Conservation (phyloP, 2,329 filamentous ascomycete genomes). For the Ambrosiella xylebori region DNA sequence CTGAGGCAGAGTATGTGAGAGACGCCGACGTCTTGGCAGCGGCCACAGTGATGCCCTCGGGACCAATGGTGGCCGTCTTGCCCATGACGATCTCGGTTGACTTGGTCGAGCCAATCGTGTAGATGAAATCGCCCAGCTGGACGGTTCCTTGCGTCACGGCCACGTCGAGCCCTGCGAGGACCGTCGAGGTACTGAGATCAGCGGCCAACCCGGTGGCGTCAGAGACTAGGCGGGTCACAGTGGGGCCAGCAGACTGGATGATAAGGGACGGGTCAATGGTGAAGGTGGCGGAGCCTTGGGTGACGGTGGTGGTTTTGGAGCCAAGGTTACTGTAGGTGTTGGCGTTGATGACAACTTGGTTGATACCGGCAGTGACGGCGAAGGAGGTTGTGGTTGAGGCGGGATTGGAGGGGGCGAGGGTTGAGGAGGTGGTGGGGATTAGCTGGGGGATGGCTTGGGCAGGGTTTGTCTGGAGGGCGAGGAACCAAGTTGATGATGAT, state of each 20-base stretch:
- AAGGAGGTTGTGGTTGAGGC: slow-evolving; percentile 16
- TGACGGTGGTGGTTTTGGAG: slow-evolving; percentile 25
- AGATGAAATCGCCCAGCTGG: slow-evolving; percentile 26
- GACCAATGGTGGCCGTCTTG: slow-evolving; percentile 21
- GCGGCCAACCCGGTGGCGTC: slow-evolving; percentile 19
- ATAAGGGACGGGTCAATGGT: slow-evolving; percentile 27
- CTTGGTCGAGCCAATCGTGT: slow-evolving; percentile 26
- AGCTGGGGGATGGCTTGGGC: not conserved
- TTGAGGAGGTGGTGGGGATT: not conserved
- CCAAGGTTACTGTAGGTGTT: slow-evolving; percentile 26
- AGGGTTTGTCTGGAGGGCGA: not conserved
- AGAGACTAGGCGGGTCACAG: slow-evolving; percentile 25
- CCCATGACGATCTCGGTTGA: slow-evolving; percentile 18
- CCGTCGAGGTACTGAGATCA: slow-evolving; percentile 21
- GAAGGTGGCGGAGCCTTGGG: slow-evolving; percentile 26
- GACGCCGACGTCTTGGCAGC: slow-evolving; percentile 21
- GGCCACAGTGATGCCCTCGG: slow-evolving; percentile 19
- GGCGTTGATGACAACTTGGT: slow-evolving; percentile 30
- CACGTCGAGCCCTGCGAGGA: slow-evolving; percentile 25
- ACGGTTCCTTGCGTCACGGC: slow-evolving; percentile 25
- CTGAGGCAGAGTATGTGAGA: slow-evolving; percentile 20
- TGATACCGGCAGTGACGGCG: slow-evolving; percentile 27
- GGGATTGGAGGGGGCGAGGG: not conserved
- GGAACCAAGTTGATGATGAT: not conserved
- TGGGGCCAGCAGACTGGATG: slow-evolving; percentile 17